Evolutionary conservation across 306 rosid species (phyloP), one percentile per base, ranked within the genome.

Genomic region (Urtica urens): DNA sequence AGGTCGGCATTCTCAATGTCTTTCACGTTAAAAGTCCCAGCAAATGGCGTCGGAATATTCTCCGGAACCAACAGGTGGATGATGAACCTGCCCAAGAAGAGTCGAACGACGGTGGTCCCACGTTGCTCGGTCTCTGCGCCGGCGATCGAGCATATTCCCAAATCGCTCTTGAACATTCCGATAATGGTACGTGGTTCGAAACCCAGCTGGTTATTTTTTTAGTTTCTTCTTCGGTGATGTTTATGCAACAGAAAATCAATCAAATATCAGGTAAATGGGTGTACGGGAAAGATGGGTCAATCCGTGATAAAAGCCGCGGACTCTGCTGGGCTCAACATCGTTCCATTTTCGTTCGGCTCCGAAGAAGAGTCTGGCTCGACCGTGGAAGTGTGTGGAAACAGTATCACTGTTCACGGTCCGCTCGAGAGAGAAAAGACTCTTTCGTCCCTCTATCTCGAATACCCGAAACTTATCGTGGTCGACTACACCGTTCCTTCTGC

Each of bases 401-500:
- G 81, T 48, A 71, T 84, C 71, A 69, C 80, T 17, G 82, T 90
- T 55, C 74, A 79, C 29, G 94, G 99, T 58, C 85, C 92, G 47
- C 70, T 75, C 57, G 78, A 85, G 23, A 75, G 87, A 57, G 87
- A 85, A 60, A 63, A 46, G 38, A 69, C 65, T 51, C 92, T 90
- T 66, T 60, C 71, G 50, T 77, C 80, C 25, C 63, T 79, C 17
- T 72, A 62, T 26, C 68, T 72, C 38, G 67, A 71, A 53, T 67
- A 74, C 69, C 87, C 95, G 26, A 60, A 79, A 62, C 65, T 90
- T 79, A 82, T 90, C 52, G 78, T 82, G 51, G 84, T 90, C 46
- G 96, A 85, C 69, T 90, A 79, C 79, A 85, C 94, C 0, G 72
- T 76, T 51, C 99, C 99, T 2, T 45, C 72, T 71, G 87, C 99